These are phyloP conservation scores for Fusarium mangiferae DNA, from an alignment of 2,329 filamentous ascomycete genomes.

Conservation along the genomic window DNA sequence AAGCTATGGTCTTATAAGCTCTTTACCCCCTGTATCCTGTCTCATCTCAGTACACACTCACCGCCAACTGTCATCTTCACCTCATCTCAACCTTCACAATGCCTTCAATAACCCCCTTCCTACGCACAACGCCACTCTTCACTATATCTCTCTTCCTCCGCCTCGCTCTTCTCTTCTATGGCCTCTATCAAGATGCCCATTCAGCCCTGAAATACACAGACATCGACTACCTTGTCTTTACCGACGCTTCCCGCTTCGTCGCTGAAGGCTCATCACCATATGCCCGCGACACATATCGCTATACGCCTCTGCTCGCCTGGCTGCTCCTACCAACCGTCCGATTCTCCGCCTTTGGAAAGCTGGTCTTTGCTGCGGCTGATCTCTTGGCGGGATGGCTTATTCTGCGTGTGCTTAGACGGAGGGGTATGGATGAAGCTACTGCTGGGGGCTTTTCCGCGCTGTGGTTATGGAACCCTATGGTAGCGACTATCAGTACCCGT, in stretches of 20 bases:
- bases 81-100: constrained; percentile 29
- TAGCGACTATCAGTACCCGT: constrained; percentile 93
- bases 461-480: constrained; percentile 98
- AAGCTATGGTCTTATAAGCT: constrained; percentile 26
- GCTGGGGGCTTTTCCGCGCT: constrained; percentile 84
- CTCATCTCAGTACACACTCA: constrained; percentile 24
- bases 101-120: constrained; percentile 42
- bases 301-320: constrained; percentile 95
- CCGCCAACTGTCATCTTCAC: constrained; percentile 43
- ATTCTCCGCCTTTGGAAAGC: constrained; percentile 88
- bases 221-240: constrained; percentile 99
- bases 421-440: constrained; percentile 58
- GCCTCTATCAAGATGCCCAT: constrained; percentile 90
- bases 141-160: constrained; percentile 72
- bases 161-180: constrained; percentile 81
- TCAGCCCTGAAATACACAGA: constrained; percentile 97
- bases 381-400: constrained; percentile 86
- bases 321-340: constrained; percentile 79
- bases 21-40: not conserved
- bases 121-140: constrained; percentile 62
- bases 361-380: constrained; percentile 85
- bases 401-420: constrained; percentile 51
- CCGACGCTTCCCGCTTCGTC: constrained; percentile 86
- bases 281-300: constrained; percentile 91
- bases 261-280: constrained; percentile 80